phyloP scores from a whole-genome alignment of 2,329 filamentous ascomycete species.

The Lachnellula cervina region DNA sequence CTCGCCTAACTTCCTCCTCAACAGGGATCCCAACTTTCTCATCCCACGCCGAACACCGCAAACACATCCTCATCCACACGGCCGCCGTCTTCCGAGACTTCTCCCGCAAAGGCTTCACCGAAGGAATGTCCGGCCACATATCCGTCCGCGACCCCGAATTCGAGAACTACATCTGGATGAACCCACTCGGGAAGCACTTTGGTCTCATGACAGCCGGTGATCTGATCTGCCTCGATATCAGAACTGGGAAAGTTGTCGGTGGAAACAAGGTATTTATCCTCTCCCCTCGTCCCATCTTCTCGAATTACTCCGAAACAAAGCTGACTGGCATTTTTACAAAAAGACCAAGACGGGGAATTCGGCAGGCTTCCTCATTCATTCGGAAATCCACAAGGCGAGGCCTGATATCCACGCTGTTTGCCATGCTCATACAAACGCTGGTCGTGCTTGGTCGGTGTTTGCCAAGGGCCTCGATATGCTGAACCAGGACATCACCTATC shows the following conservation, averaged over 20 bases:
- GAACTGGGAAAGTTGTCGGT: constrained; percentile 55
- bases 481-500: constrained; percentile 61
- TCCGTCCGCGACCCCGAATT: constrained; percentile 61
- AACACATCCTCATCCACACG: constrained; percentile 62
- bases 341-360: constrained; percentile 55
- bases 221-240: constrained; percentile 61
- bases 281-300: neutral
- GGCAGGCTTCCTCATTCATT: constrained; percentile 67
- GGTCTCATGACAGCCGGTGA: constrained; percentile 59
- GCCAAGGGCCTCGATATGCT: constrained; percentile 64
- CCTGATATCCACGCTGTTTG: constrained; percentile 62
- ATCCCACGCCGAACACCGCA: constrained; percentile 50
- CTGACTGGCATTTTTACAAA: neutral
- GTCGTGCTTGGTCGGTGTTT: constrained; percentile 65
- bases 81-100: constrained; percentile 66
- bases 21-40: constrained; percentile 52
- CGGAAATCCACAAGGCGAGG: constrained; percentile 61
- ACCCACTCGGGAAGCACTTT: constrained; percentile 60
- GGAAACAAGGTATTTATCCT: constrained; percentile 44
- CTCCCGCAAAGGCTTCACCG: constrained; percentile 58
- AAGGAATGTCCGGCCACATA: constrained; percentile 67
- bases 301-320: neutral
- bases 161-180: constrained; percentile 63
- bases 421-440: constrained; percentile 62
- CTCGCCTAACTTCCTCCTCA: neutral